Evolutionary conservation across 768 basidiomycete genomes (phyloP), one percentile per base, ranked within the genome.

Genomic region (Leucogyrophana mollusca): DNA sequence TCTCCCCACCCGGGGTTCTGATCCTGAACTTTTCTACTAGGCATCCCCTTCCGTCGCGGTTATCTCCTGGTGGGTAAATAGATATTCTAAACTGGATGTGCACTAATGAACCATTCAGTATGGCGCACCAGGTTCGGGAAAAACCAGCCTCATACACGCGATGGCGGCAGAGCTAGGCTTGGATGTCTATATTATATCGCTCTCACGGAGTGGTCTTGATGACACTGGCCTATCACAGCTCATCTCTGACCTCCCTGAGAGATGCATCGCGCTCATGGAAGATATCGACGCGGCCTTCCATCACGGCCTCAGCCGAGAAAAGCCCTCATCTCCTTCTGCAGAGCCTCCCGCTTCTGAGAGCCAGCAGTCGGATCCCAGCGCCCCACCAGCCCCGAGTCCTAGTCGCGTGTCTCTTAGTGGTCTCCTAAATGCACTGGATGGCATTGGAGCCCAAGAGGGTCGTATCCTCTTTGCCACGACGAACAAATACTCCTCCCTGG

Each of bases 281-380:
- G 90, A 91, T 59, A 84, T 91, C 45, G 90, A 92, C 53, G 86
- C 83, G 2, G 88, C 87, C 2, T 87, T 90, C 65, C 67, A 68
- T 24, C 71, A 68, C 35, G 66, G 68, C 17, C 52, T 76, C 40
- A 68, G 41, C 34, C 71, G 72, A 32, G 67, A 71, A n/a, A 27
- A 52, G 14, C 3, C 16, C 0, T 13, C 17, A 9, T 3, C 50
- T 3, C 4, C 45, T 9, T 27, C 45, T 1, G 2, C 48, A 2
- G 11, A 40, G 17, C 24, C 36, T 14, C 33, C 48, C 3, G 34
- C 60, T 14, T 51, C 52, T 9, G 47, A 52, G 4, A 64, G 53
- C 50, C 52, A 36, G 54, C 52, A 25, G 22, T 22, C 5, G 0
- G 20, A 14, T 2, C 4, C 20, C 11, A n/a, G 27, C 7, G 40